phyloP scores from a whole-genome alignment of 192 early-diverging fungal species.

The Coemansia asiatica region DNA sequence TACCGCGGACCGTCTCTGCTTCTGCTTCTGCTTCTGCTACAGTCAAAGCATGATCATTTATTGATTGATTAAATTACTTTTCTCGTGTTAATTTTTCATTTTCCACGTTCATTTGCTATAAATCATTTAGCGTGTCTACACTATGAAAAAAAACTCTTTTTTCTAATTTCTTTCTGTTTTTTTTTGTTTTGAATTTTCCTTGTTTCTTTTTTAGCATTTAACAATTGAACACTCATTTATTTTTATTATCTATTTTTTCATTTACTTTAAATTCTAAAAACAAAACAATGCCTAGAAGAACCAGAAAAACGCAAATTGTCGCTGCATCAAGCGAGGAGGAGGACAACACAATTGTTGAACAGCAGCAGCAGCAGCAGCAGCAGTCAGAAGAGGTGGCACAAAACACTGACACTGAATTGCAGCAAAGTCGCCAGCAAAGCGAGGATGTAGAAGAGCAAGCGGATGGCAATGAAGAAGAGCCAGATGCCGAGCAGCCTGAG shows the following conservation, averaged over 20 bases:
- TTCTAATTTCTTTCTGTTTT: too few species aligned
- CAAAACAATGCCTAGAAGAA: neutral
- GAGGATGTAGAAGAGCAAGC: neutral
- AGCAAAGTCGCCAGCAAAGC: neutral
- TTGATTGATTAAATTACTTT: neutral
- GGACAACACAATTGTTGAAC: neutral
- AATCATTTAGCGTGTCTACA: too few species aligned
- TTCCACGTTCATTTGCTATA: neutral
- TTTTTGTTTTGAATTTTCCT: too few species aligned
- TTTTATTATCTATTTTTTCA: neutral
- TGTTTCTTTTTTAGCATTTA: too few species aligned
- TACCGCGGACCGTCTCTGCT: slow-evolving; percentile 57
- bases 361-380: slow-evolving; percentile 3
- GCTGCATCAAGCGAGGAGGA: slow-evolving; percentile 3
- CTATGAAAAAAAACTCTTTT: too few species aligned
- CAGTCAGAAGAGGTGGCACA: neutral
- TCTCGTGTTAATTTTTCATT: neutral
- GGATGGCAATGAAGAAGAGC: neutral
- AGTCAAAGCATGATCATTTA: too few species aligned
- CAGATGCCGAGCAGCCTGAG: neutral
- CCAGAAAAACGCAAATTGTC: neutral
- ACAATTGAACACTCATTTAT: neutral
- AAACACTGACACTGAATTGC: neutral
- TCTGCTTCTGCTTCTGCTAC: neutral
- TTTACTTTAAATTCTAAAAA: neutral